Percentiles rank a stretch among this genome's conserved stretches.
These are phyloP conservation scores for Piromyces finnis DNA, from an alignment of 192 early-diverging fungal genomes.

Conservation along the genomic window DNA sequence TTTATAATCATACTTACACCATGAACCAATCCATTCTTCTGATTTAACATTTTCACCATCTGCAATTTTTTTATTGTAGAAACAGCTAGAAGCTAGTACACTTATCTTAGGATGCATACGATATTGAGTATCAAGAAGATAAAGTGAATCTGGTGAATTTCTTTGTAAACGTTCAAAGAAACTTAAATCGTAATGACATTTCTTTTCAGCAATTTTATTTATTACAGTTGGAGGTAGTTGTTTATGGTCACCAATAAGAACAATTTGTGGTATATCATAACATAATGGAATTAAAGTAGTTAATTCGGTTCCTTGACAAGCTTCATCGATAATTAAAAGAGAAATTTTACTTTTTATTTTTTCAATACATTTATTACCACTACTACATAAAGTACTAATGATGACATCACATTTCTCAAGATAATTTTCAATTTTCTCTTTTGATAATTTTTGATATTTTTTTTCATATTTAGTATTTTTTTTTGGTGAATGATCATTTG, in stretches of 20 bases:
- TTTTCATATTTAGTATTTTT: too few species aligned
- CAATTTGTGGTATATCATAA: constrained; percentile 54
- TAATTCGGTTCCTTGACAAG: constrained; percentile 79
- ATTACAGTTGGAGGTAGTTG: constrained; percentile 85
- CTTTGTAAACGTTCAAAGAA: constrained; percentile 73
- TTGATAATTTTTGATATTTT: constrained; percentile 26
- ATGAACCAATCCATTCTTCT: constrained; percentile 52
- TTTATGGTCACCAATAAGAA: constrained; percentile 85
- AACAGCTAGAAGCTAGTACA: constrained; percentile 49
- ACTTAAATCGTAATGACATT: constrained; percentile 63
- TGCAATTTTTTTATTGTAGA: constrained; percentile 54
- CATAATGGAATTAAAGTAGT: constrained; percentile 75
- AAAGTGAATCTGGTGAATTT: constrained; percentile 37
- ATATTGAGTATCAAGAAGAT: constrained; percentile 82
- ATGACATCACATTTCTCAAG: constrained; percentile 63
- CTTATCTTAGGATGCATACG: constrained; percentile 92
- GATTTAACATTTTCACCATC: constrained; percentile 43
- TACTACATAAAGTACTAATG: constrained; percentile 62
- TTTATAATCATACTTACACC: not conserved
- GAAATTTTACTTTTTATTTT: constrained; percentile 32
- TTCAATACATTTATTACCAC: constrained; percentile 64
- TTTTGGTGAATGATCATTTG: too few species aligned
- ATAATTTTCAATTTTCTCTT: too few species aligned
- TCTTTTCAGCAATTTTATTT: constrained; percentile 33
- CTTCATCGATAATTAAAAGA: constrained; percentile 91